Evolutionary conservation across 2,329 filamentous ascomycete species (phyloP).

Genomic region (Hypoxylon sp.): DNA sequence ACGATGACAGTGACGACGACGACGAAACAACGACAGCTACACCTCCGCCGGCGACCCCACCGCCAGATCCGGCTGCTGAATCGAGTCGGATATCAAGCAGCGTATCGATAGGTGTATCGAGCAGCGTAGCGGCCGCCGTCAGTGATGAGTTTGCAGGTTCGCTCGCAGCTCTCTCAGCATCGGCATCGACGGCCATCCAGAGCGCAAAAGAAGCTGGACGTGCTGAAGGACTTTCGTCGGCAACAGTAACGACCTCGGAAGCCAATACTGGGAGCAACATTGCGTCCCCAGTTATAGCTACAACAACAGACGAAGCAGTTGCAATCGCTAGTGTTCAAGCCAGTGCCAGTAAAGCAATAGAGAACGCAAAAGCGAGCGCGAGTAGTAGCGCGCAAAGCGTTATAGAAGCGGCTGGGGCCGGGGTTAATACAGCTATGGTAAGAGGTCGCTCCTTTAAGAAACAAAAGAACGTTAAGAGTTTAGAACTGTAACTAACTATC

Average conservation of each 20-base stretch:
- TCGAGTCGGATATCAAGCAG: background rate
- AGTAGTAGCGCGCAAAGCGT: constrained; percentile 27
- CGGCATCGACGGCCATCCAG: constrained; percentile 15
- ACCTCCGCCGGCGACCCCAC: background rate
- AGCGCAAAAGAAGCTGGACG: constrained; percentile 17
- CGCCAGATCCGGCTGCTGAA: background rate
- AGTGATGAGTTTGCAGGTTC: constrained; percentile 9
- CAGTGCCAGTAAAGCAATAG: constrained; percentile 27
- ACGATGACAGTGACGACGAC: constrained; percentile 5
- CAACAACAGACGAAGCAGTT: constrained; percentile 4
- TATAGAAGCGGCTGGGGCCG: constrained; percentile 21
- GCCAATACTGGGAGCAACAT: background rate
- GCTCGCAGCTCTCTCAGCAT: constrained; percentile 17
- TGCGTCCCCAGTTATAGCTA: background rate
- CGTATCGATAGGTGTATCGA: constrained; percentile 16
- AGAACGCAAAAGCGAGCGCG: constrained; percentile 24
- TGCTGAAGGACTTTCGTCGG: constrained; percentile 9
- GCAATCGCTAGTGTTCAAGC: constrained; percentile 18
- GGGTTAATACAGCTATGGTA: constrained; percentile 28
- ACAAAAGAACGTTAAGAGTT: background rate
- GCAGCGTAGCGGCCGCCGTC: constrained; percentile 26
- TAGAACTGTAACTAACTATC: constrained; percentile 9
- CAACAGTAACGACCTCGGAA: constrained; percentile 9
- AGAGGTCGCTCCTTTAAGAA: background rate
- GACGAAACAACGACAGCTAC: background rate